phyloP scores from a whole-genome alignment of 352 stramenopile species.

The Phytophthora pinifolia region DNA sequence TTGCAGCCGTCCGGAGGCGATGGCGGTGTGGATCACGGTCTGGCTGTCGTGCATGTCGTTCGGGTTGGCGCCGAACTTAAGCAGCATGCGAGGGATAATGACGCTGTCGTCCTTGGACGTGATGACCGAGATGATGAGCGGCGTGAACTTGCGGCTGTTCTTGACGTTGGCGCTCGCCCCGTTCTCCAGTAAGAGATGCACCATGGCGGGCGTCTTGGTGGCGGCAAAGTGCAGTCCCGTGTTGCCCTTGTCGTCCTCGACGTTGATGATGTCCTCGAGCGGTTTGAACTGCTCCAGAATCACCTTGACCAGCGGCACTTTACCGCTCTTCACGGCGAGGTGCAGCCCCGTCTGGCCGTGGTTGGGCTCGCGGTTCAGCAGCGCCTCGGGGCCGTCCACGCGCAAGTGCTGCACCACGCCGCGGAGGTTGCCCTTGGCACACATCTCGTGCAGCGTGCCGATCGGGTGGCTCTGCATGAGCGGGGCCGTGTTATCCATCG shows the following conservation, averaged over 20 bases:
- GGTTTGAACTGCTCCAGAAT: constrained; percentile 83
- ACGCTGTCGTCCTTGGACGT: constrained; percentile 82
- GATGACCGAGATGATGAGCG: constrained; percentile 87
- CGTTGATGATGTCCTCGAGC: constrained; percentile 77
- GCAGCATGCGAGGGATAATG: constrained; percentile 86
- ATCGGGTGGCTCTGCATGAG: constrained; percentile 82
- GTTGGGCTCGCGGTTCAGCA: constrained; percentile 79
- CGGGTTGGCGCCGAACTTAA: constrained; percentile 87
- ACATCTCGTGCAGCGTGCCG: constrained; percentile 78
- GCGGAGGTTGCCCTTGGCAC: constrained; percentile 78
- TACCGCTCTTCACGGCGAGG: constrained; percentile 82
- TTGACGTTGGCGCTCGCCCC: constrained; percentile 84
- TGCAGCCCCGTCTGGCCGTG: constrained; percentile 84
- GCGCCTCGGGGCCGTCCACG: constrained; percentile 61
- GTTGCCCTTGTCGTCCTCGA: constrained; percentile 89
- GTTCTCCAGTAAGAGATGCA: constrained; percentile 77
- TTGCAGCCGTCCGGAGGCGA: constrained; percentile 59
- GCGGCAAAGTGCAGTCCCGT: constrained; percentile 85
- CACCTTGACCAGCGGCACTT: constrained; percentile 79
- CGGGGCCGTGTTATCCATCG: constrained; percentile 63
- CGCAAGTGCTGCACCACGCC: constrained; percentile 74
- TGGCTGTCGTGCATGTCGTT: constrained; percentile 90
- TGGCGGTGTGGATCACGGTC: constrained; percentile 86
- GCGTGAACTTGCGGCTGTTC: constrained; percentile 85
- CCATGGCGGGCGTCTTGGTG: constrained; percentile 84